phyloP scores from a whole-genome alignment of 1,284 basidiomycete species.

The Paramarasmius palmivorus region DNA sequence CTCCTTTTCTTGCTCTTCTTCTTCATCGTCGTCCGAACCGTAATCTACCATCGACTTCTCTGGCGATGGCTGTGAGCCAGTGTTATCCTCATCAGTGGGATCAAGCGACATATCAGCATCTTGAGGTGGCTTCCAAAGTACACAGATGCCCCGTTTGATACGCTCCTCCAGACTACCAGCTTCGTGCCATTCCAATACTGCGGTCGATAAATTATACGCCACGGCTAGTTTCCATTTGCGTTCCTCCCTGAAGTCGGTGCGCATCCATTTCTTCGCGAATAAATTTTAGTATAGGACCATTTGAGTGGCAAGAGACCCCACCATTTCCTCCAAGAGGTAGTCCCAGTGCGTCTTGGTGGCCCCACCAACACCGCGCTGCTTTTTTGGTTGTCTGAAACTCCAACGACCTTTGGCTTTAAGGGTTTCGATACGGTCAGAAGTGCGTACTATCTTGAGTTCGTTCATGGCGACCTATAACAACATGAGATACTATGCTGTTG shows the following conservation, averaged over 20 bases:
- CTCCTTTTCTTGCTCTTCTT: slow-evolving; percentile 57
- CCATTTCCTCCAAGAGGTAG: slow-evolving; percentile 96
- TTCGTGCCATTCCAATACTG: slow-evolving; percentile 87
- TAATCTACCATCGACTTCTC: slow-evolving; percentile 41
- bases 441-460: slow-evolving; percentile 76
- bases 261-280: slow-evolving; percentile 86
- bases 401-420: slow-evolving; percentile 84
- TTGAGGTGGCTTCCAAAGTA: slow-evolving; percentile 60
- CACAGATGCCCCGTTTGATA: slow-evolving; percentile 65
- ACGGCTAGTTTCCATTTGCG: slow-evolving; percentile 89
- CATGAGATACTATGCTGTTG: slow-evolving; percentile 5
- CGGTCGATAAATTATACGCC: slow-evolving; percentile 84
- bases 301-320: slow-evolving; percentile 34
- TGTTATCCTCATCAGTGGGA: slow-evolving; percentile 30
- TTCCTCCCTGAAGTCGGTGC: slow-evolving; percentile 93
- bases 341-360: slow-evolving; percentile 93
- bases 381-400: slow-evolving; percentile 96
- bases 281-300: neutral
- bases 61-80: slow-evolving; percentile 8
- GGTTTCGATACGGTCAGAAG: slow-evolving; percentile 84
- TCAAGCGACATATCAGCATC: slow-evolving; percentile 19
- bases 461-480: slow-evolving; percentile 65
- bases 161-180: slow-evolving; percentile 68
- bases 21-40: slow-evolving; percentile 62
- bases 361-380: slow-evolving; percentile 81